Conservation (phyloP, 1,284 basidiomycete genomes). For the Polyporus tsugae region DNA sequence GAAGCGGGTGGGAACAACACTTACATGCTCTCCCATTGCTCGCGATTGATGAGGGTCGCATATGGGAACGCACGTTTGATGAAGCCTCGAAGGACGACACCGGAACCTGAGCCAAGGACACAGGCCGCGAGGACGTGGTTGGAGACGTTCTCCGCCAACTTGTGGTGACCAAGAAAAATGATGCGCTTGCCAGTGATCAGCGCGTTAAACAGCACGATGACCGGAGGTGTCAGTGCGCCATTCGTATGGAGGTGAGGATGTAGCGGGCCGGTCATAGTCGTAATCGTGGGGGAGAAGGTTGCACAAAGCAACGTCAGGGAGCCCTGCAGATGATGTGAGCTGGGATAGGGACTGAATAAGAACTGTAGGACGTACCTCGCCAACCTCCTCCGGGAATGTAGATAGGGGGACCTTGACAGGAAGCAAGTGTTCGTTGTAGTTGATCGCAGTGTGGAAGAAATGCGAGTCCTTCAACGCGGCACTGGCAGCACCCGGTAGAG, state of each 20-base stretch:
- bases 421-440: constrained; percentile 80
- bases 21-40: constrained; percentile 90
- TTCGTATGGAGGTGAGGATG: constrained; percentile 95
- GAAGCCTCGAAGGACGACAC: constrained; percentile 84
- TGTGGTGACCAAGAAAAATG: constrained; percentile 90
- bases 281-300: constrained; percentile 79
- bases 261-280: constrained; percentile 75
- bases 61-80: constrained; percentile 94
- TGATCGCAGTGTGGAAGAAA: constrained; percentile 87
- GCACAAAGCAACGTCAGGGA: constrained; percentile 92
- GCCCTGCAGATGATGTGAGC: constrained; percentile 63
- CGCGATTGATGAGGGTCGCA: constrained; percentile 87
- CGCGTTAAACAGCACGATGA: constrained; percentile 95
- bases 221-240: constrained; percentile 89
- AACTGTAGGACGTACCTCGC: constrained; percentile 73
- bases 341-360: neutral
- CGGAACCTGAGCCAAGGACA: constrained; percentile 91
- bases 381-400: constrained; percentile 93
- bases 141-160: constrained; percentile 88
- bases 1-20: constrained; percentile 39
- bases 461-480: constrained; percentile 88
- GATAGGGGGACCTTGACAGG: constrained; percentile 89
- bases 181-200: constrained; percentile 93
- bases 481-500: constrained; percentile 32
- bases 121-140: constrained; percentile 93